phyloP scores from a whole-genome alignment of 257 asterid genomes.

The Apocynum venetum region DNA sequence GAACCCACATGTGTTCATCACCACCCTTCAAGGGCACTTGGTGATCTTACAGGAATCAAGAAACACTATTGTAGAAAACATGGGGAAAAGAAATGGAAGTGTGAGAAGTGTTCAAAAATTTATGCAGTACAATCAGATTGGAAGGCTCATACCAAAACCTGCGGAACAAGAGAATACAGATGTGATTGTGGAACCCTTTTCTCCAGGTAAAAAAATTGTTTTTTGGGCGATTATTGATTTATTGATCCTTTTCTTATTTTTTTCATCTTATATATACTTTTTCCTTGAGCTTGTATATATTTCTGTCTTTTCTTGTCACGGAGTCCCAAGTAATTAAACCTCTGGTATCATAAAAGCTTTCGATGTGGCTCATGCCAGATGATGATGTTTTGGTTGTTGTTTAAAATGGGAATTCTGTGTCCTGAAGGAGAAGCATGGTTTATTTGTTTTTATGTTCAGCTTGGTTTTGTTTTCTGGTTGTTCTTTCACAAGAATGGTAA shows the following conservation, averaged over 20 bases:
- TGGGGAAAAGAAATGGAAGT: conserved; percentile 91
- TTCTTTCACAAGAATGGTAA: conserved; percentile 22
- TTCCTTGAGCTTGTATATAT: conserved; percentile 1
- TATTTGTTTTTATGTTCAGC: background rate
- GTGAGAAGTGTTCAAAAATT: conserved; percentile 71
- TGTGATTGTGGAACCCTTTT: conserved; percentile 90
- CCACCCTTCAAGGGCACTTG: conserved; percentile 78
- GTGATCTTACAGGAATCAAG: conserved; percentile 85
- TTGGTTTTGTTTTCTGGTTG: conserved; percentile 25
- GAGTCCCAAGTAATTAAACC: background rate
- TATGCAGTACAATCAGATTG: conserved; percentile 91
- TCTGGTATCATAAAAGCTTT: conserved; percentile 5
- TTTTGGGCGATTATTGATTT: background rate
- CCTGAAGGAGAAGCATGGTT: background rate
- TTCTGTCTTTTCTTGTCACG: conserved; percentile 1
- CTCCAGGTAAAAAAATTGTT: conserved; percentile 47
- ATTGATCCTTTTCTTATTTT: background rate
- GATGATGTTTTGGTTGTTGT: background rate
- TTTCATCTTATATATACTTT: background rate
- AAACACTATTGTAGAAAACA: conserved; percentile 83
- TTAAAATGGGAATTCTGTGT: conserved; percentile 6
- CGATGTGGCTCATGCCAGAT: conserved; percentile 3
- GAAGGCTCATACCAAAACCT: conserved; percentile 86
- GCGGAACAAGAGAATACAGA: conserved; percentile 79
- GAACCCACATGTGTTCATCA: conserved; percentile 74